phyloP scores from a whole-genome alignment of 495 filamentous ascomycete genomes.

The Penicillium arizonense region DNA sequence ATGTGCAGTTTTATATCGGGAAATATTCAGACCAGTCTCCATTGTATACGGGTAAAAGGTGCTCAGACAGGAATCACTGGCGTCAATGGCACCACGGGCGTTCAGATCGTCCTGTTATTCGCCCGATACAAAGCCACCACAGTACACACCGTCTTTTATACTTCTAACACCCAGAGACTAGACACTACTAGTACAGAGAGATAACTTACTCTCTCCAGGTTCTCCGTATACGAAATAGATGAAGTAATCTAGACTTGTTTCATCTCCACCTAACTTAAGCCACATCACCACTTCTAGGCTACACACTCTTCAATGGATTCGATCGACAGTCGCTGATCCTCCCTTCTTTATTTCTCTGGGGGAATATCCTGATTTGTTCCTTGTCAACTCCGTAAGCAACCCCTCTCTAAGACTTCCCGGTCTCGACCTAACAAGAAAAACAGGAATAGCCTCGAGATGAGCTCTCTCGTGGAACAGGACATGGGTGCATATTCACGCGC shows the following conservation, averaged over 20 bases:
- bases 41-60: background rate
- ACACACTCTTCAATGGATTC: constrained; percentile 8
- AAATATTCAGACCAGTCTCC: too few relatives aligned
- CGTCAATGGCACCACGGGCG: constrained; percentile 48
- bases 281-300: constrained; percentile 11
- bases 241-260: constrained; percentile 8
- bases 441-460: too few relatives aligned
- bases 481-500: constrained; percentile 16
- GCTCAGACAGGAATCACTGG: constrained; percentile 8
- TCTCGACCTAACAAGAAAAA: too few relatives aligned
- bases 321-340: constrained; percentile 10
- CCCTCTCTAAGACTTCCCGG: background rate
- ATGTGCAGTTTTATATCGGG: too few relatives aligned
- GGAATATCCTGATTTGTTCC: constrained; percentile 15
- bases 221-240: background rate
- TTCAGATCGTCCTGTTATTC: constrained; percentile 47
- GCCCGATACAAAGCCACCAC: constrained; percentile 15
- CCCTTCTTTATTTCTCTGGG: constrained; percentile 11
- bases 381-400: constrained; percentile 2
- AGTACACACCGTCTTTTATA: constrained; percentile 23
- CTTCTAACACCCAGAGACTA: too few relatives aligned
- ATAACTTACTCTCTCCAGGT: background rate
- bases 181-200: background rate
- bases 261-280: constrained; percentile 21
- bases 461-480: constrained; percentile 16